These are phyloP conservation scores for Breynia disticha DNA, from an alignment of 441 rosid species.

Conservation along the genomic window DNA sequence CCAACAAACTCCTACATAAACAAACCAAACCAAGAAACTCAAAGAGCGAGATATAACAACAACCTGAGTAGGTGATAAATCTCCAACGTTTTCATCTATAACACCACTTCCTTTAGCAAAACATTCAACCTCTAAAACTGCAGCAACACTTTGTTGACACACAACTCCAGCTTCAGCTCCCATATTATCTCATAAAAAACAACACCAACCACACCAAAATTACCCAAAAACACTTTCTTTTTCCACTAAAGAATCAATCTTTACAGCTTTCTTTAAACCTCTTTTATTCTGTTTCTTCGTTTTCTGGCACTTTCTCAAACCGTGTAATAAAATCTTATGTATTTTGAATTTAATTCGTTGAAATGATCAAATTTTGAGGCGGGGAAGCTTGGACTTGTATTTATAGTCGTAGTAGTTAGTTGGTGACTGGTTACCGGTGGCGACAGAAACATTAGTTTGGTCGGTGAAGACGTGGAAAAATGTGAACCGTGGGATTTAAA, in stretches of 20 bases:
- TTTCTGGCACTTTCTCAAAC: slow-evolving; percentile 12
- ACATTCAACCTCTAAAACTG: slow-evolving; percentile 34
- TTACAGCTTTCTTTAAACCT: too few relatives aligned
- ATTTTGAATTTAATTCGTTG: not conserved
- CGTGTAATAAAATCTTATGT: too few relatives aligned
- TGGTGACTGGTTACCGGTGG: slow-evolving; percentile 25
- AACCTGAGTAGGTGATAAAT: slow-evolving; percentile 7
- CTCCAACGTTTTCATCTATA: slow-evolving; percentile 38
- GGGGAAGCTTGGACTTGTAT: not conserved
- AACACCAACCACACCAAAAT: not conserved
- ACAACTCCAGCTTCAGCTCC: slow-evolving; percentile 51
- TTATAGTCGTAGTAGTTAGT: slow-evolving; percentile 1
- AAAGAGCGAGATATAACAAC: not conserved
- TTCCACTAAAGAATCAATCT: not conserved
- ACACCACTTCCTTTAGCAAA: slow-evolving; percentile 26
- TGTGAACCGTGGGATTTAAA: slow-evolving; percentile 12
- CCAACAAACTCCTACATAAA: too few relatives aligned
- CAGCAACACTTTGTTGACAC: slow-evolving; percentile 38
- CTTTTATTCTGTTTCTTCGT: not conserved
- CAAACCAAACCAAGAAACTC: not conserved
- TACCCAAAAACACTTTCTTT: not conserved
- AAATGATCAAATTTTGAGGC: slow-evolving; percentile 9
- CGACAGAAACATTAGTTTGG: slow-evolving; percentile 4
- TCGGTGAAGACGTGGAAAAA: slow-evolving; percentile 36
- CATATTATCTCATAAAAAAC: slow-evolving; percentile 35